Evolutionary conservation across 1,284 basidiomycete species (phyloP).

Genomic region (Cutaneotrichosporon sp.): DNA sequence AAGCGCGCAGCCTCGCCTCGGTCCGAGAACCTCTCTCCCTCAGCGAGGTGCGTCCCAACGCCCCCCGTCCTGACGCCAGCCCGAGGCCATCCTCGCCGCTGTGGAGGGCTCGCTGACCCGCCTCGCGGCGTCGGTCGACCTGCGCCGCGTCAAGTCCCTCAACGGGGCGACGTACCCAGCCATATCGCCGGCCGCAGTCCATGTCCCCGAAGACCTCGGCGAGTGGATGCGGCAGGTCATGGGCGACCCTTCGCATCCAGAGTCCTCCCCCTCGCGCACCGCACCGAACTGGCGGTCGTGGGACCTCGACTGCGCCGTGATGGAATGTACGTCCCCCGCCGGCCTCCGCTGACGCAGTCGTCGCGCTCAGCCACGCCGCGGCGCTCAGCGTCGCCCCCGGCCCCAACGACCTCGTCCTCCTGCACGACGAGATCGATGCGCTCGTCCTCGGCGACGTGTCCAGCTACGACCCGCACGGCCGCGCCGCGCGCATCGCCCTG

Average conservation of each 20-base stretch:
- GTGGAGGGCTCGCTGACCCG: background rate
- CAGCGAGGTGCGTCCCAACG: background rate
- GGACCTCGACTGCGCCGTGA: background rate
- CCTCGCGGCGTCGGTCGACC: background rate
- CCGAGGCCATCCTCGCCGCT: background rate
- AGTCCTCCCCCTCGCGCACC: too few relatives aligned
- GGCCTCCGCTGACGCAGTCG: background rate
- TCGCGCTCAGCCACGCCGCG: background rate
- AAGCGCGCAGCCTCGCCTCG: background rate
- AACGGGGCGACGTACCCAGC: constrained; percentile 1
- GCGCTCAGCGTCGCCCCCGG: background rate
- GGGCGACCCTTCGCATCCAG: too few relatives aligned
- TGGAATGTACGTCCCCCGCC: background rate
- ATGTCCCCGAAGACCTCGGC: too few relatives aligned
- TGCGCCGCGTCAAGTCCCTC: background rate
- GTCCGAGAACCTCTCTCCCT: background rate
- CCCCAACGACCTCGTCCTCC: constrained; percentile 2
- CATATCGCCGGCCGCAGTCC: background rate
- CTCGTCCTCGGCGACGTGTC: background rate
- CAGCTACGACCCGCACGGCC: constrained; percentile 4
- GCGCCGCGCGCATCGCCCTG: constrained; percentile 3
- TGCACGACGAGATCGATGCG: constrained; percentile 6
- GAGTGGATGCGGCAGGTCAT: too few relatives aligned
- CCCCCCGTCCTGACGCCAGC: too few relatives aligned
- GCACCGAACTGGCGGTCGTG: background rate